phyloP scores from a whole-genome alignment of 2,329 filamentous ascomycete genomes.

The Aspergillus hiratsukae region DNA sequence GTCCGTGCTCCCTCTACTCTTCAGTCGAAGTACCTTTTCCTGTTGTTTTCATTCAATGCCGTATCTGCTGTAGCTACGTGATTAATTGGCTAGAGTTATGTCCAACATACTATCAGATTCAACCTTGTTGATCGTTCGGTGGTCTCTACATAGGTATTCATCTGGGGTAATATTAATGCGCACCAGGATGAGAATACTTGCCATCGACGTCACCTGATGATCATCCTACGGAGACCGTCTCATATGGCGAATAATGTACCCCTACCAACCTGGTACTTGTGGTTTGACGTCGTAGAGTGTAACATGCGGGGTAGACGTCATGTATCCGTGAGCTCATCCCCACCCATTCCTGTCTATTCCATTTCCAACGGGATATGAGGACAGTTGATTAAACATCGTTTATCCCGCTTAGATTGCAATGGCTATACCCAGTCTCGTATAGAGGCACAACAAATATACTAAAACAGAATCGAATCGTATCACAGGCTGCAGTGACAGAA shows the following conservation, averaged over 20 bases:
- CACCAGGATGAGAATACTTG: neutral
- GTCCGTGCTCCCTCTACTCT: no score
- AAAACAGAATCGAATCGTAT: slow-evolving; percentile 16
- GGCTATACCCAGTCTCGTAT: slow-evolving; percentile 12
- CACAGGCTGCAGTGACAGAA: neutral
- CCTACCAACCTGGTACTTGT: neutral
- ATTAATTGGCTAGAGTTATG: neutral
- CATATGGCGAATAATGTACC: neutral
- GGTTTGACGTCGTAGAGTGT: neutral
- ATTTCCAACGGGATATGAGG: neutral
- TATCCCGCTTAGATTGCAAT: slow-evolving; percentile 1
- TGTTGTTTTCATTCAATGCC: neutral
- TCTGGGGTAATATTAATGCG: neutral
- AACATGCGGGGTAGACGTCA: slow-evolving; percentile 18
- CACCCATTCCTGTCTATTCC: neutral
- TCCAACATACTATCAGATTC: neutral
- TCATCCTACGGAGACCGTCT: slow-evolving; percentile 11
- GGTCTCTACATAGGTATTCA: neutral
- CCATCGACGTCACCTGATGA: slow-evolving; percentile 23
- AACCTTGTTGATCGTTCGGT: neutral
- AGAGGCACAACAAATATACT: slow-evolving; percentile 18
- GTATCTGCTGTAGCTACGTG: neutral
- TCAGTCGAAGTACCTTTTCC: no score
- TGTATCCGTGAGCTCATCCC: neutral
- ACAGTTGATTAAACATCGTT: neutral